phyloP scores from a whole-genome alignment of 1,284 basidiomycete species.

The Trametes polyzona region DNA sequence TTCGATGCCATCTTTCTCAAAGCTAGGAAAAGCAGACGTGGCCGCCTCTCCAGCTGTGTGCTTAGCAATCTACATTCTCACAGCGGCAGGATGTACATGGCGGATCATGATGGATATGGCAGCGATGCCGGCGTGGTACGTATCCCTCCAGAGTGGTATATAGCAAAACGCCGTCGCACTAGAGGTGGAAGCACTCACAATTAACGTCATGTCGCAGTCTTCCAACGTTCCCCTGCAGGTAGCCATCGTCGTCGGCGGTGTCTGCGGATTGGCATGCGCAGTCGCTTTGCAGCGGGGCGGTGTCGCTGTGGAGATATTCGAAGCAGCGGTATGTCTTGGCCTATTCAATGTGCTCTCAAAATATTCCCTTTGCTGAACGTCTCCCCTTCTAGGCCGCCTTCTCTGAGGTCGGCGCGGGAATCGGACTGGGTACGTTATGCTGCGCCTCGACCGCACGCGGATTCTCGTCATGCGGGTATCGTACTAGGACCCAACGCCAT shows the following conservation, averaged over 20 bases:
- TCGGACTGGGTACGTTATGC: conserved; percentile 47
- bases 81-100: no score
- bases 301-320: conserved; percentile 52
- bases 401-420: conserved; percentile 56
- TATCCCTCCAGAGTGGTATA: background rate
- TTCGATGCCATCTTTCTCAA: no score
- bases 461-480: background rate
- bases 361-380: background rate
- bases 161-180: background rate
- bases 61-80: no score
- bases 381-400: conserved; percentile 42
- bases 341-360: background rate
- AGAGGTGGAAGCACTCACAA: background rate
- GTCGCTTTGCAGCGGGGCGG: conserved; percentile 48
- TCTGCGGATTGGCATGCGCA: conserved; percentile 54
- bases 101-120: background rate
- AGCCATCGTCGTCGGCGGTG: conserved; percentile 57
- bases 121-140: background rate
- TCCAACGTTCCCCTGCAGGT: conserved; percentile 46
- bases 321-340: conserved; percentile 44
- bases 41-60: no score
- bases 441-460: background rate
- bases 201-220: background rate
- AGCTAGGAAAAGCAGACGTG: no score
- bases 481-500: conserved; percentile 53